phyloP scores from a whole-genome alignment of 2,329 filamentous ascomycete species.

The Fusarium sp. region DNA sequence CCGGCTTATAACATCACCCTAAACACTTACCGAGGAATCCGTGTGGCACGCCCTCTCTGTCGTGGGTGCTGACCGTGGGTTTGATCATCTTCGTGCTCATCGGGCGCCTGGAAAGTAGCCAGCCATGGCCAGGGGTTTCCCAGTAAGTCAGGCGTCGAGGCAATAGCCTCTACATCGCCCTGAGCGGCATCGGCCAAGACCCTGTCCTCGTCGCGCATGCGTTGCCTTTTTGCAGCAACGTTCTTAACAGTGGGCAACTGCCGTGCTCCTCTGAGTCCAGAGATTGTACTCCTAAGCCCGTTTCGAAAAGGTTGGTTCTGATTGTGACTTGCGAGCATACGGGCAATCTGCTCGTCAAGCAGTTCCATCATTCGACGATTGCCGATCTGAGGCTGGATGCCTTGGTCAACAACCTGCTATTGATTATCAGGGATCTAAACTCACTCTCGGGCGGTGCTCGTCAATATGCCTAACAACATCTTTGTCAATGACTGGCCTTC shows the following conservation, averaged over 20 bases:
- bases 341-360: slow-evolving; percentile 42
- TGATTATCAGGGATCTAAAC: not conserved
- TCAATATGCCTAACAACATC: slow-evolving; percentile 53
- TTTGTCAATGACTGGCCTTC: slow-evolving; percentile 55
- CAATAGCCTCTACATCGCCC: not conserved
- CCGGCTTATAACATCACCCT: not conserved
- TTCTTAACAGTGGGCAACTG: slow-evolving; percentile 14
- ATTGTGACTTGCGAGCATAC: slow-evolving; percentile 9
- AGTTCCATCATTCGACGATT: slow-evolving; percentile 39
- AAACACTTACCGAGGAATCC: slow-evolving; percentile 11
- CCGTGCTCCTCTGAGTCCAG: not conserved
- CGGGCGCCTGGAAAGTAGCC: not conserved
- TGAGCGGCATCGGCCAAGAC: not conserved
- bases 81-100: not conserved
- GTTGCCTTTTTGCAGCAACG: not conserved
- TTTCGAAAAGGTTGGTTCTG: not conserved
- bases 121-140: slow-evolving; percentile 20
- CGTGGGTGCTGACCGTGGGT: not conserved
- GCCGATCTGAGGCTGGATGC: not conserved
- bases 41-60: slow-evolving; percentile 11
- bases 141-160: not conserved
- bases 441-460: slow-evolving; percentile 50
- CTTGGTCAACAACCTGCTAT: not conserved
- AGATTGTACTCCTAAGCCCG: not conserved
- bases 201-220: not conserved